Percentiles rank a stretch among this genome's conserved stretches.
phyloP scores from a whole-genome alignment of 495 filamentous ascomycete species.

The Beverwykella pulmonaria region DNA sequence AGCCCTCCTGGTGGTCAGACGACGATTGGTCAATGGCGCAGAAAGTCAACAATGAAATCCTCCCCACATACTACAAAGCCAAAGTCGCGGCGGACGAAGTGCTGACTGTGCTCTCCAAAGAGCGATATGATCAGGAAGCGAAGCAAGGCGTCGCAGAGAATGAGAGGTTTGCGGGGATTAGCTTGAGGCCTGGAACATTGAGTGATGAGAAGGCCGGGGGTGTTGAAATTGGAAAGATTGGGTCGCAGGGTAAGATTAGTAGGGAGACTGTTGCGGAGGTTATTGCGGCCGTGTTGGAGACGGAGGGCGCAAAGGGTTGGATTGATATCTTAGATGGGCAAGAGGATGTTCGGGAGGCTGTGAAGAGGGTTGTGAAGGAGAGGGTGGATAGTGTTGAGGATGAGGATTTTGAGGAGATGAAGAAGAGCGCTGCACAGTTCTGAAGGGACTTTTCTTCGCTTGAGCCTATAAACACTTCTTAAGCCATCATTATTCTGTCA shows the following conservation, averaged over 20 bases:
- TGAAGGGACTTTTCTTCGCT: too few relatives aligned
- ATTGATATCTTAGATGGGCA: slow-evolving; percentile 64
- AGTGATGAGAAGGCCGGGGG: slow-evolving; percentile 58
- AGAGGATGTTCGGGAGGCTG: slow-evolving; percentile 61
- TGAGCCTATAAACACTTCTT: too few relatives aligned
- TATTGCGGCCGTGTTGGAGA: slow-evolving; percentile 65
- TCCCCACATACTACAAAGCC: slow-evolving; percentile 70
- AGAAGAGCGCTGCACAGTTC: slow-evolving; percentile 50
- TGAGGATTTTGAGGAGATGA: slow-evolving; percentile 58
- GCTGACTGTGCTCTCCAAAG: slow-evolving; percentile 59
- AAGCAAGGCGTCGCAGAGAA: slow-evolving; percentile 38
- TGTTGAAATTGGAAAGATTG: slow-evolving; percentile 67
- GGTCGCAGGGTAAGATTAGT: slow-evolving; percentile 57
- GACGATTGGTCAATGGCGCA: slow-evolving; percentile 56
- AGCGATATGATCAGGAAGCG: slow-evolving; percentile 45
- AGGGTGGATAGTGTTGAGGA: slow-evolving; percentile 67
- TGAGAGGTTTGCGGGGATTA: slow-evolving; percentile 62
- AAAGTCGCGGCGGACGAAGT: slow-evolving; percentile 77
- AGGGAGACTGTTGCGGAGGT: slow-evolving; percentile 72
- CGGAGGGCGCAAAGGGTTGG: slow-evolving; percentile 62
- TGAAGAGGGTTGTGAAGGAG: slow-evolving; percentile 64
- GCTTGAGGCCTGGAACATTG: slow-evolving; percentile 68
- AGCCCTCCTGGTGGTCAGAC: slow-evolving; percentile 70
- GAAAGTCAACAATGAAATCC: slow-evolving; percentile 55
- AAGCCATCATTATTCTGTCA: too few relatives aligned